phyloP scores from a whole-genome alignment of 2,329 filamentous ascomycete species.

The Metarhizium brunneum region DNA sequence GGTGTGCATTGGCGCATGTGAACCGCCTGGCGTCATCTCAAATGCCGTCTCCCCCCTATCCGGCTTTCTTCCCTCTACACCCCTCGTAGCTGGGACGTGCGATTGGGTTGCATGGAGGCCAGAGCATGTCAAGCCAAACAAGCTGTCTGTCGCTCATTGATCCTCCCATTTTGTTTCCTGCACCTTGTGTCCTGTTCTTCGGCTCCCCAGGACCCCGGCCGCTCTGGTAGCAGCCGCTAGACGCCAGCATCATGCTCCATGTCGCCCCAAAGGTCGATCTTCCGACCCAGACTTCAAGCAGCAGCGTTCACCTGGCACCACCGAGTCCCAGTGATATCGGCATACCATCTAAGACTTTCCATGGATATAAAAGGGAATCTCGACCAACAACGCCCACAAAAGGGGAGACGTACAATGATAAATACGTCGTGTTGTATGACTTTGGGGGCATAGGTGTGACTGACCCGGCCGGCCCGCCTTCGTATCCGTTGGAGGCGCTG shows the following conservation, averaged over 20 bases:
- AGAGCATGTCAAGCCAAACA: too few relatives aligned
- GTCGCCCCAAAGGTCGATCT: background rate
- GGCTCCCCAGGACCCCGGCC: background rate
- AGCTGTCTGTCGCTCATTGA: too few relatives aligned
- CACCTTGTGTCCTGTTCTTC: background rate
- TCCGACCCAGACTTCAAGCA: background rate
- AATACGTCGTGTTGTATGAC: constrained; percentile 31
- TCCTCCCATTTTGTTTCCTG: too few relatives aligned
- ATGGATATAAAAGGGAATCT: background rate
- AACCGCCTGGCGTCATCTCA: too few relatives aligned
- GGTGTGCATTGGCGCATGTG: too few relatives aligned
- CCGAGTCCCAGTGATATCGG: background rate
- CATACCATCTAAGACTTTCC: background rate
- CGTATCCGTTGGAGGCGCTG: background rate
- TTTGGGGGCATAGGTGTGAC: constrained; percentile 22
- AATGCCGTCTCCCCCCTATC: too few relatives aligned
- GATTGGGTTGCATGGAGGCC: too few relatives aligned
- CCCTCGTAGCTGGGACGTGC: too few relatives aligned
- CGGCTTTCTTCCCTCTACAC: too few relatives aligned
- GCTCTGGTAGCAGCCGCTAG: background rate
- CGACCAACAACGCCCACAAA: background rate
- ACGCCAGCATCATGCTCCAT: too few relatives aligned
- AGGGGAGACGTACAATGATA: constrained; percentile 4
- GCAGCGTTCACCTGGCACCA: background rate
- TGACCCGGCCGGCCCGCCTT: background rate